phyloP scores from a whole-genome alignment of 352 stramenopile species.

The Pythium sukuiense region DNA sequence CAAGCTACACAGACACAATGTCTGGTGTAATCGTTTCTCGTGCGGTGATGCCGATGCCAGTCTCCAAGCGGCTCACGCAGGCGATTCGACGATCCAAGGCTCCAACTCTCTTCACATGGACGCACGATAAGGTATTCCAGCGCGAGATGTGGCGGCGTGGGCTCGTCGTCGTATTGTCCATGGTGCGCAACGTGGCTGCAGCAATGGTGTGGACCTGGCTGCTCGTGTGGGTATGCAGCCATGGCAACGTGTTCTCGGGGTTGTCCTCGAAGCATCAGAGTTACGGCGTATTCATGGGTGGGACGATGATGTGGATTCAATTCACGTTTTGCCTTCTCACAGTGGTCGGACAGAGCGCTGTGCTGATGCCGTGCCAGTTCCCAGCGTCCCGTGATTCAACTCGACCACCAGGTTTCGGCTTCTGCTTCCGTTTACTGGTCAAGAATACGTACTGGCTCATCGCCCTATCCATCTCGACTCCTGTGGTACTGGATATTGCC shows the following conservation, averaged over 20 bases:
- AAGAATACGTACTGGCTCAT: background rate
- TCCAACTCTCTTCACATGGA: background rate
- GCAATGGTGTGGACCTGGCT: constrained; percentile 7
- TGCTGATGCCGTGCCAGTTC: constrained; percentile 33
- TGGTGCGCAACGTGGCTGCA: background rate
- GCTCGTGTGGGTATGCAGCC: constrained; percentile 23
- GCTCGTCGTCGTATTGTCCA: background rate
- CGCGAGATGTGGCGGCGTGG: constrained; percentile 4
- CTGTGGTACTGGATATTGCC: constrained; percentile 19
- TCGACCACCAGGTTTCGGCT: constrained; percentile 3
- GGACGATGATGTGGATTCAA: constrained; percentile 34
- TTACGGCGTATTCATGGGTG: constrained; percentile 27
- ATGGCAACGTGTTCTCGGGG: constrained; percentile 30
- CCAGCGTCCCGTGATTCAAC: background rate
- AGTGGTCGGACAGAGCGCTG: constrained; percentile 14
- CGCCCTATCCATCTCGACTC: background rate
- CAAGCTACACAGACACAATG: background rate
- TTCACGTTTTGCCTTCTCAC: constrained; percentile 31
- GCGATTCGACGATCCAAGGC: background rate
- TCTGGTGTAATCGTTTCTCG: background rate
- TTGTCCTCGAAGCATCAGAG: constrained; percentile 17
- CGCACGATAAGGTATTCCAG: background rate
- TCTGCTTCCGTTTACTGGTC: constrained; percentile 15
- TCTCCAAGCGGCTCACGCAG: background rate
- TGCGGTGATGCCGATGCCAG: background rate